These are phyloP conservation scores for Apophysomyces ossiformis DNA, from an alignment of 371 early-diverging fungal species.

Conservation along the genomic window DNA sequence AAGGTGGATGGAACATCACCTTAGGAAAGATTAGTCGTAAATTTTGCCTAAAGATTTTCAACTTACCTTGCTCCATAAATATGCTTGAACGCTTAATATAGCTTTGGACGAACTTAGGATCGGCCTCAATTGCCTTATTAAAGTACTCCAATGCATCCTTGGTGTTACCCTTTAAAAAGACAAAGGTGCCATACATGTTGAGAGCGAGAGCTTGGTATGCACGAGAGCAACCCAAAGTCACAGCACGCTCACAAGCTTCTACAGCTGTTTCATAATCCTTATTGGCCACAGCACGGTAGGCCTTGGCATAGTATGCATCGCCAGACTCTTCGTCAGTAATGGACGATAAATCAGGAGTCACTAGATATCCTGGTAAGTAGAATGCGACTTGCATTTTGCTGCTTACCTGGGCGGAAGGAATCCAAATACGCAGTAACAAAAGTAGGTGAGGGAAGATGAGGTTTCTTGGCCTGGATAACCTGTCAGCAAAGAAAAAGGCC, in stretches of 20 bases:
- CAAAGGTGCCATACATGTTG: conserved; percentile 88
- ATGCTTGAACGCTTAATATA: conserved; percentile 89
- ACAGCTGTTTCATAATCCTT: conserved; percentile 75
- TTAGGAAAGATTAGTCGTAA: conserved; percentile 9
- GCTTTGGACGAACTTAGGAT: conserved; percentile 81
- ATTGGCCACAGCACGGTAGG: conserved; percentile 49
- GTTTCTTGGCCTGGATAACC: conserved; percentile 48
- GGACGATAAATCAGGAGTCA: conserved; percentile 35
- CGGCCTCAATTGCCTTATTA: conserved; percentile 79
- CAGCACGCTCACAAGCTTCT: conserved; percentile 69
- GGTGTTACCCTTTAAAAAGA: conserved; percentile 86
- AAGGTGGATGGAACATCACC: conserved; percentile 68
- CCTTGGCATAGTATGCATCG: conserved; percentile 55
- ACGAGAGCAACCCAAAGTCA: conserved; percentile 59
- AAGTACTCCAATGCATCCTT: conserved; percentile 74
- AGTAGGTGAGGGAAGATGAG: conserved; percentile 86
- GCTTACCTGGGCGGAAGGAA: conserved; percentile 76
- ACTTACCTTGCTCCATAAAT: conserved; percentile 80
- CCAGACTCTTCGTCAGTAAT: conserved; percentile 43
- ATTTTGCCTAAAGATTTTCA: not conserved
- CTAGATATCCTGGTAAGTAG: conserved; percentile 13
- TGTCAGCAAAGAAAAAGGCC: not conserved
- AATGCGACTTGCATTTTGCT: not conserved
- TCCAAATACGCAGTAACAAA: conserved; percentile 92
- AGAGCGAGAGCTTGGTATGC: conserved; percentile 69